Conservation (phyloP, 139 green algal genomes). For the Coelastrella sp. region DNA sequence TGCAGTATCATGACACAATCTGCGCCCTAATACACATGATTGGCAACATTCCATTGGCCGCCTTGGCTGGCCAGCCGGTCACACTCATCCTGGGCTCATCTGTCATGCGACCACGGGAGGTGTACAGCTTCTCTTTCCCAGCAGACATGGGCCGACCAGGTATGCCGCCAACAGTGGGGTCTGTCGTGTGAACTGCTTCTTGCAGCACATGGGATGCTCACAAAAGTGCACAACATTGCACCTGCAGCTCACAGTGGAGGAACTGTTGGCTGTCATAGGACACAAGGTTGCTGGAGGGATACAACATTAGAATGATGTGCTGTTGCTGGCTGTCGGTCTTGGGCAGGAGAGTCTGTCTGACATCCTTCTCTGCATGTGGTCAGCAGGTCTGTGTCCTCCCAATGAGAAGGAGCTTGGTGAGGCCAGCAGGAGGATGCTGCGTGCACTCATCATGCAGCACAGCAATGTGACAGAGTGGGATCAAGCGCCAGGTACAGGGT, state of each 20-base stretch:
- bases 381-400: not conserved
- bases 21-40: not conserved
- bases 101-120: slow-evolving; percentile 20
- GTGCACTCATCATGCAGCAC: slow-evolving; percentile 36
- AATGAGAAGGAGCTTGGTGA: not conserved
- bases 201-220: no score
- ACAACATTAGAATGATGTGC: not conserved
- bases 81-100: slow-evolving; percentile 27
- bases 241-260: no score
- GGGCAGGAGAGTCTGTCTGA: no score
- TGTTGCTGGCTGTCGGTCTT: not conserved
- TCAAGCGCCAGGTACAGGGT: not conserved
- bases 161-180: not conserved
- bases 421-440: not conserved
- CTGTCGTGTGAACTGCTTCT: no score
- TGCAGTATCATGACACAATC: slow-evolving; percentile 27
- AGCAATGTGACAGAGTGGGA: slow-evolving; percentile 25
- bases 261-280: no score
- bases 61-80: not conserved
- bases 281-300: no score
- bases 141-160: slow-evolving; percentile 10
- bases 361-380: not conserved
- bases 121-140: slow-evolving; percentile 21
- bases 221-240: no score
- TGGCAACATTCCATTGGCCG: not conserved